phyloP scores from a whole-genome alignment of 805 yeast species.

The Kodamaea leandrae region DNA sequence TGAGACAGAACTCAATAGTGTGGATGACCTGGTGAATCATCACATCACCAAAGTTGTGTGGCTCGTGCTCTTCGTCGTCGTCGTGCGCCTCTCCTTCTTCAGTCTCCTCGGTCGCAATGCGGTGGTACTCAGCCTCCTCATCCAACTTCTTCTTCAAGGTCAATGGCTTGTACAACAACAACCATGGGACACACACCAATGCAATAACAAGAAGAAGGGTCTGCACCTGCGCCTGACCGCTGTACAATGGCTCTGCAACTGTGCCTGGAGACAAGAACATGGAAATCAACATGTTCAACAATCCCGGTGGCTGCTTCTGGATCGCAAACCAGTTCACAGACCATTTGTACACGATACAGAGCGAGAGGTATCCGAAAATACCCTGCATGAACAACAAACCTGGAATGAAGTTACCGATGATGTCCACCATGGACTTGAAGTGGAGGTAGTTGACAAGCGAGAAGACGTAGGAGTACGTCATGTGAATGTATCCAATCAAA shows the following conservation, averaged over 20 bases:
- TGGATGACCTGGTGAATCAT: conserved; percentile 79
- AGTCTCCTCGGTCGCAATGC: conserved; percentile 16
- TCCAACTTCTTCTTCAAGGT: conserved; percentile 36
- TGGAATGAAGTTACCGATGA: conserved; percentile 71
- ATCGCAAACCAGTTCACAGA: conserved; percentile 64
- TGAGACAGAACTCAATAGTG: conserved; percentile 76
- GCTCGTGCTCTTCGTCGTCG: conserved; percentile 37
- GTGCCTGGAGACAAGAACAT: conserved; percentile 76
- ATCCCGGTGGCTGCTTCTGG: conserved; percentile 65
- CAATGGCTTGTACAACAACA: conserved; percentile 64
- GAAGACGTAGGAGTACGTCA: conserved; percentile 68
- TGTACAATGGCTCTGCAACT: conserved; percentile 61
- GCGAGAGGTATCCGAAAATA: conserved; percentile 67
- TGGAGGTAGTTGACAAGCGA: conserved; percentile 61
- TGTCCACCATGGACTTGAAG: conserved; percentile 60
- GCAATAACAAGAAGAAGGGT: conserved; percentile 57
- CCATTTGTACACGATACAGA: conserved; percentile 75
- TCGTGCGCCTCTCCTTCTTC: conserved; percentile 22
- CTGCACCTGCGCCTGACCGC: conserved; percentile 64
- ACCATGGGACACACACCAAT: conserved; percentile 71
- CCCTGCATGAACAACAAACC: conserved; percentile 74
- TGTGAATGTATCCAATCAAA: conserved; percentile 71
- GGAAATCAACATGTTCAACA: conserved; percentile 70
- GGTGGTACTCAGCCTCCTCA: conserved; percentile 27
- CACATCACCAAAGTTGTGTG: conserved; percentile 56